Evolutionary conservation across 768 basidiomycete genomes (phyloP).

Genomic region (Psilocybe azurescens): DNA sequence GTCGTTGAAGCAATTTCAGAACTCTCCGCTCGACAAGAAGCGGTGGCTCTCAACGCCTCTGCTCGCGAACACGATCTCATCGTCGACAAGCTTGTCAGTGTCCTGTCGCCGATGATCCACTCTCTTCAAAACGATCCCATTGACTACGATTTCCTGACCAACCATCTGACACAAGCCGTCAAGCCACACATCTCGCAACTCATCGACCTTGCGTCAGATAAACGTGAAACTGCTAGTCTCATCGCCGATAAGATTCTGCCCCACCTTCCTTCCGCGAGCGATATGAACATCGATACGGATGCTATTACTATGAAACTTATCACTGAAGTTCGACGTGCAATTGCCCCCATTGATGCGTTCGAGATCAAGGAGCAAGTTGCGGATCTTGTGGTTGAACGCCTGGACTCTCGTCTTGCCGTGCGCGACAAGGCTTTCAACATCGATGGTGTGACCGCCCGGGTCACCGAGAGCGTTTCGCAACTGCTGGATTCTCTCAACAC

Average conservation of each 20-base stretch:
- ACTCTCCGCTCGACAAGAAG: slow-evolving; percentile 60
- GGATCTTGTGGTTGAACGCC: slow-evolving; percentile 84
- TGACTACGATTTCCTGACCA: slow-evolving; percentile 80
- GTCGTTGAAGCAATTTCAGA: slow-evolving; percentile 66
- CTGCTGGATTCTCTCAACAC: slow-evolving; percentile 32
- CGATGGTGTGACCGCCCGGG: slow-evolving; percentile 58
- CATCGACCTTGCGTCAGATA: slow-evolving; percentile 88
- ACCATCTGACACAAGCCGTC: slow-evolving; percentile 80
- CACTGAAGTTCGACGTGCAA: slow-evolving; percentile 70
- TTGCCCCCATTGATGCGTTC: slow-evolving; percentile 81
- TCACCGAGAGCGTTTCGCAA: slow-evolving; percentile 57
- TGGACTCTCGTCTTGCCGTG: slow-evolving; percentile 80
- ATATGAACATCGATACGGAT: slow-evolving; percentile 54
- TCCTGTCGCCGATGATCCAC: slow-evolving; percentile 64
- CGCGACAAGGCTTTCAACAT: slow-evolving; percentile 74
- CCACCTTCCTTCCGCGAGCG: slow-evolving; percentile 52
- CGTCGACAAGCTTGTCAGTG: slow-evolving; percentile 62
- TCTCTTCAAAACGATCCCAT: slow-evolving; percentile 68
- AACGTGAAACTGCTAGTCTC: slow-evolving; percentile 83
- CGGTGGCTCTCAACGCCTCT: slow-evolving; percentile 49
- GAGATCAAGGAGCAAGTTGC: slow-evolving; percentile 91
- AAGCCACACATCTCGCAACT: slow-evolving; percentile 89
- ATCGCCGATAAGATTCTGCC: slow-evolving; percentile 79
- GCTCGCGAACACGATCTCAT: slow-evolving; percentile 63
- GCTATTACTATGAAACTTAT: slow-evolving; percentile 63